Conservation (phyloP, 2,329 filamentous ascomycete genomes). For the Pseudovirgaria hyperparasitica region DNA sequence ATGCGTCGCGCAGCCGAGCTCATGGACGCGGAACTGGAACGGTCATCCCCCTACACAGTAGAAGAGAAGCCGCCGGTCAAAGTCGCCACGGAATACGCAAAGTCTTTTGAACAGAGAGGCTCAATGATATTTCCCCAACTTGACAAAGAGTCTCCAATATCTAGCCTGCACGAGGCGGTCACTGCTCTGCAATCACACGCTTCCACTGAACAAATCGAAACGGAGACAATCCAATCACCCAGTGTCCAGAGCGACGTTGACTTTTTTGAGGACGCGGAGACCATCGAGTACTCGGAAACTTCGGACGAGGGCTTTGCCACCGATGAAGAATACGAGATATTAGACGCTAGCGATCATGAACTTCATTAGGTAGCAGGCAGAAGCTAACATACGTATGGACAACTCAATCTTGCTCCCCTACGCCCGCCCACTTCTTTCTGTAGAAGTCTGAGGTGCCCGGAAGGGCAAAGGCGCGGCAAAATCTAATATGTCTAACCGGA, state of each 20-base stretch:
- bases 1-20: too few species aligned
- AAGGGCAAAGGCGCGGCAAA: too few species aligned
- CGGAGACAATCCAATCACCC: conserved; percentile 17
- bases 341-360: conserved; percentile 90
- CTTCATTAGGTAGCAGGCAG: too few species aligned
- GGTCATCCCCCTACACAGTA: too few species aligned
- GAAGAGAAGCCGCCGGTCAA: conserved; percentile 13
- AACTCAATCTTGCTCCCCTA: too few species aligned
- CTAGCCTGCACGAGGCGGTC: conserved; percentile 61
- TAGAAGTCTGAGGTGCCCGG: too few species aligned
- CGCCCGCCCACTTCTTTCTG: too few species aligned
- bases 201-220: conserved; percentile 12
- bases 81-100: conserved; percentile 2
- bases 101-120: conserved; percentile 30
- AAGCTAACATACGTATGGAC: too few species aligned
- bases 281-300: conserved; percentile 34
- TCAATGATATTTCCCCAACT: conserved; percentile 96
- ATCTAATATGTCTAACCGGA: too few species aligned
- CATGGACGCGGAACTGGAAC: too few species aligned
- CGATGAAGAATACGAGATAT: conserved; percentile 95
- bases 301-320: conserved; percentile 72
- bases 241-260: conserved; percentile 35
- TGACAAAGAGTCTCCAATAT: conserved; percentile 79
- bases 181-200: conserved; percentile 13
- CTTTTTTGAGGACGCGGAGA: conserved; percentile 46